phyloP scores from a whole-genome alignment of 768 basidiomycete genomes.

The Lactarius hatsudake region DNA sequence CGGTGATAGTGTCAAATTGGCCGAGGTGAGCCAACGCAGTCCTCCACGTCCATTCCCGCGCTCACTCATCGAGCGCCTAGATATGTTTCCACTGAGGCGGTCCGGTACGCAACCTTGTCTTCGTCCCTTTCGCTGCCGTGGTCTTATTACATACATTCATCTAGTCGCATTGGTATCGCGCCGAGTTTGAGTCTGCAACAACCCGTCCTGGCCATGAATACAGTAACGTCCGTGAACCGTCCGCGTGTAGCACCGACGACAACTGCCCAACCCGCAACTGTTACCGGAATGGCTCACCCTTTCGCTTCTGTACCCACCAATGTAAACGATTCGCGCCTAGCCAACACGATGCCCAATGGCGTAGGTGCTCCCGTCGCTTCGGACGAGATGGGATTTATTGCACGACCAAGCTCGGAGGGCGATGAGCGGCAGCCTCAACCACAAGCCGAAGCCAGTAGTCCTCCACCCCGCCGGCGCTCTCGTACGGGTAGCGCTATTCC shows the following conservation, averaged over 20 bases:
- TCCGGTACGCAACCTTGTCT: conserved; percentile 37
- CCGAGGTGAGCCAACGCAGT: conserved; percentile 53
- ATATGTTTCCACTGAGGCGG: conserved; percentile 67
- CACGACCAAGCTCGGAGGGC: conserved; percentile 22
- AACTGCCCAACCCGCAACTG: conserved; percentile 10
- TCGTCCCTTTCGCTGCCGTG: neutral
- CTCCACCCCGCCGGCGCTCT: conserved; percentile 32
- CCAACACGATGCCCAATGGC: conserved; percentile 8
- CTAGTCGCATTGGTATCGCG: conserved; percentile 49
- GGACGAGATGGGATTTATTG: conserved; percentile 24
- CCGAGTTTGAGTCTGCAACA: conserved; percentile 38
- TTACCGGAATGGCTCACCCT: conserved; percentile 6
- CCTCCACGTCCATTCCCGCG: neutral
- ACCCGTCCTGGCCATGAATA: conserved; percentile 13
- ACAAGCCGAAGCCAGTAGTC: conserved; percentile 15
- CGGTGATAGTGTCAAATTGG: conserved; percentile 84
- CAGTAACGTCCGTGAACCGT: conserved; percentile 12
- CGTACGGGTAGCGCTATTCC: conserved; percentile 33
- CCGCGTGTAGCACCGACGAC: conserved; percentile 1
- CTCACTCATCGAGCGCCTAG: conserved; percentile 38
- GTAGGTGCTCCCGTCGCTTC: neutral
- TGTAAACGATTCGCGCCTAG: conserved; percentile 16
- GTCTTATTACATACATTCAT: neutral
- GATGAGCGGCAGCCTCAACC: conserved; percentile 16
- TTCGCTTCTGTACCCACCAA: conserved; percentile 6